A percentile compares a stretch with the other conserved stretches of the same genome.
Conservation (phyloP, 345 rosid genomes). For the Turnera subulata region DNA sequence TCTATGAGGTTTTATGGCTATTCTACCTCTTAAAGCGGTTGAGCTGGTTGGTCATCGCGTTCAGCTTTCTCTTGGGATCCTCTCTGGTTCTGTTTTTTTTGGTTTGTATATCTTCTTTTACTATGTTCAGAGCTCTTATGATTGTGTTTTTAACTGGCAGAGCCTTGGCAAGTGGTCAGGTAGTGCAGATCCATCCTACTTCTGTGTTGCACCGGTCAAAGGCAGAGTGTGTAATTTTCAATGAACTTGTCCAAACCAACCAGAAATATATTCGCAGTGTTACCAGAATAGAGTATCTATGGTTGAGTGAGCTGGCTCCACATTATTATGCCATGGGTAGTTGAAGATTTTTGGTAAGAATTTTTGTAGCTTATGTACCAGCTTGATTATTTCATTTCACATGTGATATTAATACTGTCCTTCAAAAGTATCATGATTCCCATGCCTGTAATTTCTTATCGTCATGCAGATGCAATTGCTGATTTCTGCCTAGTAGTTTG, state of each 20-base stretch:
- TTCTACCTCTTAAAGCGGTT: neutral
- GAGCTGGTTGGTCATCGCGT: slow-evolving; percentile 3
- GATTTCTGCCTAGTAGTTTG: too few relatives aligned
- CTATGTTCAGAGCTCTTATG: neutral
- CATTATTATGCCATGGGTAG: slow-evolving; percentile 59
- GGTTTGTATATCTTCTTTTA: neutral
- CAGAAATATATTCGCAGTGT: slow-evolving; percentile 74
- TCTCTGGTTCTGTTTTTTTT: too few relatives aligned
- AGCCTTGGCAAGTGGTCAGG: slow-evolving; percentile 83
- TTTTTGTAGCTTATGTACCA: neutral
- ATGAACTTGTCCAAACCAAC: slow-evolving; percentile 77
- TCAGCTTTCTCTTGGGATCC: slow-evolving; percentile 3
- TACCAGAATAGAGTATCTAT: slow-evolving; percentile 68
- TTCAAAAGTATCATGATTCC: too few relatives aligned
- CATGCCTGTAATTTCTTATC: too few relatives aligned
- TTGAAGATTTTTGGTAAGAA: slow-evolving; percentile 24
- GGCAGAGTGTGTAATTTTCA: slow-evolving; percentile 73
- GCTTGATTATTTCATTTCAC: neutral
- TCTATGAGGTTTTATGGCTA: neutral
- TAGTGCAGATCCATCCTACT: slow-evolving; percentile 84
- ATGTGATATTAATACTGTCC: too few relatives aligned
- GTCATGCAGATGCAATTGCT: too few relatives aligned
- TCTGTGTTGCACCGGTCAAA: slow-evolving; percentile 69
- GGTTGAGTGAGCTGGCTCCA: slow-evolving; percentile 88
- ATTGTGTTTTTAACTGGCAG: slow-evolving; percentile 33